Evolutionary conservation across 106 monocot species (phyloP), one percentile per base, ranked within the genome.

Genomic region (Allium fistulosum): DNA sequence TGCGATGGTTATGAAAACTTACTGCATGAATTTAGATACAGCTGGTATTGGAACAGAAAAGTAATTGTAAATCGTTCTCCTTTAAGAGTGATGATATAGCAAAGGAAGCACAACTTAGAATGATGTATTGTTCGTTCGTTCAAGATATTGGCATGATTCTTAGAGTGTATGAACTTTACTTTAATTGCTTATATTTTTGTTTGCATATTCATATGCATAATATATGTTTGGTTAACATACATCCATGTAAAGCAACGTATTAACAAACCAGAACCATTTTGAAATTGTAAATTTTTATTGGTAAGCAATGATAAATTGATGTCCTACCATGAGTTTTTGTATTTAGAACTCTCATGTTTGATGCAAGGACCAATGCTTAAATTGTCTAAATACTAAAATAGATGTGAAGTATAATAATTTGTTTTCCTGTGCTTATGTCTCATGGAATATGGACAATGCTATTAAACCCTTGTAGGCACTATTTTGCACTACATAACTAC

Each of bases 91-190:
- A 88, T 73, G 80, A 81, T 74, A 37, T 47, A 56, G 81, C 13
- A 65, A 81, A 65, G 49, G 94, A 94, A 76, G 65, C 77, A 56
- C 53, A 82, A 26, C 73, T 87, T 48, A 79, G 90, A 57, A 22
- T 18, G 8, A 56, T 59, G 1, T 94, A 94, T 61, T 94, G 86
- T 69, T 77, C 77, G 15, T 90, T 89, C 67, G 61, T 94, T 68
- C 81, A 84, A 65, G 75, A 86, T 64, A 50, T 94, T 66, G 89
- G 89, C 78, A 72, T 74, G 59, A 77, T 72, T 12, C 85, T 94
- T 65, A 72, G 75, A 80, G 60, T 87, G 89, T 94, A 90, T 37
- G 77, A 71, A 17, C 50, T 65, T 75, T 50, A 11, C 12, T 50
- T n/a, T 7, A 6, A 8, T 7, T 46, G n/a, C 57, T 56, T 11